These are phyloP conservation scores for Naumovozyma baii DNA, from an alignment of 805 yeast species.

Conservation along the genomic window DNA sequence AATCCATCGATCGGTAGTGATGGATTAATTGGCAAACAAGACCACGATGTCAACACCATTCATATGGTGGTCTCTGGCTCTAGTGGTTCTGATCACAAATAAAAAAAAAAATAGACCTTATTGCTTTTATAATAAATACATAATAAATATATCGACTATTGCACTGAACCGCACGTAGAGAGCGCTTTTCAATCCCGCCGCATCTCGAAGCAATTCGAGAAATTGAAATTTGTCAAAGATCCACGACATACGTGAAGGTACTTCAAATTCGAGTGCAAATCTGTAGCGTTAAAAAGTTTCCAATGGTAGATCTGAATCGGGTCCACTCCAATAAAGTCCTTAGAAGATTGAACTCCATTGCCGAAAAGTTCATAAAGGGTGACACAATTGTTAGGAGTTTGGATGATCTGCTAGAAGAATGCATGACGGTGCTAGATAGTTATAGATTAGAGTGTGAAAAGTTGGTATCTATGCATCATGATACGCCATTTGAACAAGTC, in stretches of 20 bases:
- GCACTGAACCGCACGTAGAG: too few relatives aligned
- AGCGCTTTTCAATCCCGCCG: too few relatives aligned
- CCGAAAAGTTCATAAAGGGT: background rate
- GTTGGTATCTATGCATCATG: background rate
- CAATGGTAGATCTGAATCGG: background rate
- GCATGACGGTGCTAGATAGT: background rate
- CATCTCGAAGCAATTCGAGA: too few relatives aligned
- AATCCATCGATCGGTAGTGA: background rate
- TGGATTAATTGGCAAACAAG: background rate
- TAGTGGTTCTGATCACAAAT: too few relatives aligned
- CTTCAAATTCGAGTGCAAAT: too few relatives aligned
- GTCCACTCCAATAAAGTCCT: background rate
- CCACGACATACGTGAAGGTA: too few relatives aligned
- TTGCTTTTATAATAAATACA: too few relatives aligned
- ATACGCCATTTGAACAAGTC: background rate
- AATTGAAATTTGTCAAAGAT: too few relatives aligned
- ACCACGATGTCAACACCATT: background rate
- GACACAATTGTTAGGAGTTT: background rate
- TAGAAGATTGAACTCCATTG: background rate
- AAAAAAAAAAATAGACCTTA: too few relatives aligned
- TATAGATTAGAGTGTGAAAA: constrained; percentile 1
- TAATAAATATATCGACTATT: too few relatives aligned
- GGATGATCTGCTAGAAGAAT: background rate
- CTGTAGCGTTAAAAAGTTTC: too few relatives aligned
- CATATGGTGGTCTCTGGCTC: too few relatives aligned